Conservation (phyloP, 805 yeast species). For the Candida gorgasii region DNA sequence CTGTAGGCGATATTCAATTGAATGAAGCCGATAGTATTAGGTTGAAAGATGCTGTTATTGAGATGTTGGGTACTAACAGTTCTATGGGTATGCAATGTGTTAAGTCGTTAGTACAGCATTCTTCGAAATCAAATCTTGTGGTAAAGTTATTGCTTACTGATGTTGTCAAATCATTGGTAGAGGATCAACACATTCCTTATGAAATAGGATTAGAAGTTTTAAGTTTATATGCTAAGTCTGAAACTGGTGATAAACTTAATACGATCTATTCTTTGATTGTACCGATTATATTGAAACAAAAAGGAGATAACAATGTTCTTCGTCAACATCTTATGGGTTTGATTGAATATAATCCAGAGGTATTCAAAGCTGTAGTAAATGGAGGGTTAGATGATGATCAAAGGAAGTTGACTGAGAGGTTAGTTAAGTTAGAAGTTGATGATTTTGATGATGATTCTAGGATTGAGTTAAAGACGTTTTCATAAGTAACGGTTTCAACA, state of each 20-base stretch:
- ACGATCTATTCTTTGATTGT: constrained; percentile 34
- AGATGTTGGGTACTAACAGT: constrained; percentile 25
- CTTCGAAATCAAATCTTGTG: constrained; percentile 27
- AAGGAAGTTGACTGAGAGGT: constrained; percentile 39
- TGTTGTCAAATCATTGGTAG: constrained; percentile 33
- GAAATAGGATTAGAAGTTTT: constrained; percentile 50
- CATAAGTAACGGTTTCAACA: too few relatives aligned
- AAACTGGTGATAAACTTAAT: constrained; percentile 24
- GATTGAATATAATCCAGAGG: constrained; percentile 42
- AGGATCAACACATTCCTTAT: constrained; percentile 12
- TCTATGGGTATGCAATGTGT: constrained; percentile 54
- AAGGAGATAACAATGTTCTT: constrained; percentile 32
- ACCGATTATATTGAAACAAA: constrained; percentile 35
- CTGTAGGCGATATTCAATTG: constrained; percentile 34
- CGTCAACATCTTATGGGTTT: constrained; percentile 51
- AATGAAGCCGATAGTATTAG: constrained; percentile 22
- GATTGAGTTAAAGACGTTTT: constrained; percentile 27
- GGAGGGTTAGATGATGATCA: constrained; percentile 40
- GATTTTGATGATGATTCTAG: constrained; percentile 13
- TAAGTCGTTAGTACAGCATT: constrained; percentile 50
- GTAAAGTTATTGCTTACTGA: constrained; percentile 49
- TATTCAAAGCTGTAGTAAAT: constrained; percentile 51
- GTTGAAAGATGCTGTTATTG: constrained; percentile 26
- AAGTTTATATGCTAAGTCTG: constrained; percentile 41
- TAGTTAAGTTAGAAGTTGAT: constrained; percentile 34